Conservation (phyloP, 768 basidiomycete species). For the Leucocoprinus leucothites region DNA sequence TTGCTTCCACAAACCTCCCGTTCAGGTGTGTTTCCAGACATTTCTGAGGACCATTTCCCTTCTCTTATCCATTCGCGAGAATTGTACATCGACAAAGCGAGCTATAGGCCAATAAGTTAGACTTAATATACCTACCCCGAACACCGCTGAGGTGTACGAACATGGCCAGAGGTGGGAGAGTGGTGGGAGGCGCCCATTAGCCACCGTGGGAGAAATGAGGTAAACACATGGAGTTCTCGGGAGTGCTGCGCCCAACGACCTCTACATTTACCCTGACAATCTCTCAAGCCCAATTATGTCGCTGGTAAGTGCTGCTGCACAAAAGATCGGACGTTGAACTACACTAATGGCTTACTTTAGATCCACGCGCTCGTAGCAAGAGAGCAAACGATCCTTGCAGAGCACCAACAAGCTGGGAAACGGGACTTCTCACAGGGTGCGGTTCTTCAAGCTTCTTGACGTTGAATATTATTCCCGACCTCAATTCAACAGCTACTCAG, state of each 20-base stretch:
- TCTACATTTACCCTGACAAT: not conserved
- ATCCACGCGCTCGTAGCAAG: constrained; percentile 85
- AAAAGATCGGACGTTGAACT: not conserved
- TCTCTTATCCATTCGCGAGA: too few relatives aligned
- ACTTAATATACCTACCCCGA: too few relatives aligned
- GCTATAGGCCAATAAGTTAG: too few relatives aligned
- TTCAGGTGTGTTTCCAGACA: too few relatives aligned
- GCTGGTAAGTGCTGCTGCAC: constrained; percentile 20
- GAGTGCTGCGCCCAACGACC: not conserved
- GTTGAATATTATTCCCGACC: not conserved
- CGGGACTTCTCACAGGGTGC: constrained; percentile 88
- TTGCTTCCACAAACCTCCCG: not conserved
- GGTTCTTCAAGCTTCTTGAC: constrained; percentile 14
- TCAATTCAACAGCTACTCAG: constrained; percentile 56
- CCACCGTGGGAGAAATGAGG: constrained; percentile 11
- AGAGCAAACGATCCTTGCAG: constrained; percentile 79
- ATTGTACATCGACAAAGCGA: too few relatives aligned
- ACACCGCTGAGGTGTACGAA: too few relatives aligned
- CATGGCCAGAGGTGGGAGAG: too few relatives aligned
- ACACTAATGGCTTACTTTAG: constrained; percentile 28
- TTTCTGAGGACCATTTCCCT: too few relatives aligned
- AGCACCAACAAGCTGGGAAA: constrained; percentile 68
- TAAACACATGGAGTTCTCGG: not conserved
- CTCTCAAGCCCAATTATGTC: constrained; percentile 22
- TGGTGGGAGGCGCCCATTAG: not conserved